Conservation (phyloP, 495 filamentous ascomycete species). For the Aspergillus wentii region DNA sequence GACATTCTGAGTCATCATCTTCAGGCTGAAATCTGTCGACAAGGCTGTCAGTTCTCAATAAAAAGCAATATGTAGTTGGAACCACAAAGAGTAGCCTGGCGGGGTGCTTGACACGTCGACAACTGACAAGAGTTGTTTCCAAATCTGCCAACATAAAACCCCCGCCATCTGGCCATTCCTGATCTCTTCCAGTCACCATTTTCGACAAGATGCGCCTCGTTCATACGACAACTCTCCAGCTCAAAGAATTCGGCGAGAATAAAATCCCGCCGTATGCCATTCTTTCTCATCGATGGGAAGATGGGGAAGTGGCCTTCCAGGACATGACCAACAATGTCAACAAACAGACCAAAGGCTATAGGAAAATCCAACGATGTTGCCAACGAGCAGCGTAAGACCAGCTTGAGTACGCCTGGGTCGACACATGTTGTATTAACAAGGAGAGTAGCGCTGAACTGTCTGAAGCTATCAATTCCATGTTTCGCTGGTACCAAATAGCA, state of each 20-base stretch:
- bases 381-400: conserved; percentile 7
- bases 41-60: too few species aligned
- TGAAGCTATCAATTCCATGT: conserved; percentile 47
- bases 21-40: too few species aligned
- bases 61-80: too few species aligned
- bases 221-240: conserved; percentile 13
- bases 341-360: conserved; percentile 10
- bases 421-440: conserved; percentile 35
- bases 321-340: conserved; percentile 6
- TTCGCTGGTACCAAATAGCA: conserved; percentile 24
- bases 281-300: conserved; percentile 32
- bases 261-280: conserved; percentile 28
- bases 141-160: too few species aligned
- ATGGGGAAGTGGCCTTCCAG: conserved; percentile 25
- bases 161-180: too few species aligned
- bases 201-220: conserved; percentile 35
- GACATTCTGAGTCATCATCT: too few species aligned
- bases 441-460: conserved; percentile 30
- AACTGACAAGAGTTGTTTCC: too few species aligned
- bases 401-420: conserved; percentile 10
- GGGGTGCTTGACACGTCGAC: too few species aligned
- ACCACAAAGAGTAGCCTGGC: too few species aligned
- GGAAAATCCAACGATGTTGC: conserved; percentile 17
- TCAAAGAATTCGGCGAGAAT: conserved; percentile 20
- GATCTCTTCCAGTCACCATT: too few species aligned